A percentile compares a stretch with the other conserved stretches of the same genome.
Evolutionary conservation across 192 early-diverging fungal genomes (phyloP).

Genomic region (Umbelopsis isabellina): DNA sequence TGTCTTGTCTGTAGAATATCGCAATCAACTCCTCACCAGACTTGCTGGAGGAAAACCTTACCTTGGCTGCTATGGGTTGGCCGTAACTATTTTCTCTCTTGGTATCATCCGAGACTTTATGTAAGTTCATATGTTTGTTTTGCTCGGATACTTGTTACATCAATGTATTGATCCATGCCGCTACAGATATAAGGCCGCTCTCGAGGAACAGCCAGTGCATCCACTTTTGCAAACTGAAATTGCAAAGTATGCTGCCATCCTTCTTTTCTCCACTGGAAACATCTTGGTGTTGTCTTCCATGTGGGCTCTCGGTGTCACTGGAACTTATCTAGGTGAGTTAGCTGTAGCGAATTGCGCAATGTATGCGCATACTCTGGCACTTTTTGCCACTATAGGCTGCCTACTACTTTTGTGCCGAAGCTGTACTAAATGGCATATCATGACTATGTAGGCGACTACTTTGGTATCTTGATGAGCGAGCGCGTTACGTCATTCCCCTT

Average conservation of each 20-base stretch:
- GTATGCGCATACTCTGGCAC: neutral
- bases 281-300: slow-evolving; percentile 82
- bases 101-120: slow-evolving; percentile 83
- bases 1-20: slow-evolving; percentile 64
- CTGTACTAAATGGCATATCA: neutral
- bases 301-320: slow-evolving; percentile 84
- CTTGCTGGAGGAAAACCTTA: slow-evolving; percentile 69
- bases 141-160: neutral
- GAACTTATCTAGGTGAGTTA: slow-evolving; percentile 81
- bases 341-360: neutral
- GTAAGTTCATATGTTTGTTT: slow-evolving; percentile 33
- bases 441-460: slow-evolving; percentile 76
- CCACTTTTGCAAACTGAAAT: slow-evolving; percentile 48
- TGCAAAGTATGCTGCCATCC: slow-evolving; percentile 51
- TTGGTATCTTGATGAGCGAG: slow-evolving; percentile 88
- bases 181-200: slow-evolving; percentile 66
- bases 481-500: slow-evolving; percentile 91
- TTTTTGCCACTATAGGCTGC: too few relatives aligned
- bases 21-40: slow-evolving; percentile 67
- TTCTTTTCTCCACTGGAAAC: slow-evolving; percentile 67
- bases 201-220: slow-evolving; percentile 68
- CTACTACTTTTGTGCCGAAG: neutral
- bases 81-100: slow-evolving; percentile 77
- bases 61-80: slow-evolving; percentile 81
- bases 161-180: neutral